Percentiles rank a stretch among this genome's conserved stretches.
These are phyloP conservation scores for Pistacia atlantica DNA, from an alignment of 345 rosid genomes.

Conservation along the genomic window DNA sequence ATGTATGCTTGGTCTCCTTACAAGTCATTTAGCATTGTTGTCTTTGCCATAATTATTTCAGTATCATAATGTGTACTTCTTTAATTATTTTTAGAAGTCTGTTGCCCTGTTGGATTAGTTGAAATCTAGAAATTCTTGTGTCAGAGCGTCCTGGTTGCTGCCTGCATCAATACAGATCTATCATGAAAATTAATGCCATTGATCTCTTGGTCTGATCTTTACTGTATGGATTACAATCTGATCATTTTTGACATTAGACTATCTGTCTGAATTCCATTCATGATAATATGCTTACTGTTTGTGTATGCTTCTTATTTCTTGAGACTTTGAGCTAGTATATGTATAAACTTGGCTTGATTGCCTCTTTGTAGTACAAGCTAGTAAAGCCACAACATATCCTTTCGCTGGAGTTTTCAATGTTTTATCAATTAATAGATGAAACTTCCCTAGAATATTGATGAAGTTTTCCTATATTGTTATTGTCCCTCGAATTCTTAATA, in stretches of 20 bases:
- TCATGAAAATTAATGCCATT: background rate
- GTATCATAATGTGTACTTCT: background rate
- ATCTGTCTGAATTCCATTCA: background rate
- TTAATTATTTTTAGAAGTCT: background rate
- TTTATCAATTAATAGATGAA: background rate
- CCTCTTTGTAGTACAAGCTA: background rate
- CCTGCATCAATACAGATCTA: background rate
- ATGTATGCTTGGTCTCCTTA: slow-evolving; percentile 33
- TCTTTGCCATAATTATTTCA: slow-evolving; percentile 8
- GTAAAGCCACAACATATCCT: background rate
- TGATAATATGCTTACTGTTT: background rate
- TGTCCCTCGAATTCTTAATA: background rate
- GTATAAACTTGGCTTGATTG: background rate
- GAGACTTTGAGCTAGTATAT: background rate
- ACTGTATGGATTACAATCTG: background rate
- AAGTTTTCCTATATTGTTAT: too few species aligned
- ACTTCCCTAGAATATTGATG: background rate
- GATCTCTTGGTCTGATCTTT: background rate
- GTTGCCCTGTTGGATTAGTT: background rate
- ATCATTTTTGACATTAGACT: background rate
- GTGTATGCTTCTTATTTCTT: background rate
- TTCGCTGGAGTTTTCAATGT: background rate
- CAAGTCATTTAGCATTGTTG: slow-evolving; percentile 22
- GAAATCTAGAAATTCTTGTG: slow-evolving; percentile 3
- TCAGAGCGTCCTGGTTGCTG: background rate